Evolutionary conservation across 208 protist genomes (phyloP).

Genomic region (Leishmania turanica): DNA sequence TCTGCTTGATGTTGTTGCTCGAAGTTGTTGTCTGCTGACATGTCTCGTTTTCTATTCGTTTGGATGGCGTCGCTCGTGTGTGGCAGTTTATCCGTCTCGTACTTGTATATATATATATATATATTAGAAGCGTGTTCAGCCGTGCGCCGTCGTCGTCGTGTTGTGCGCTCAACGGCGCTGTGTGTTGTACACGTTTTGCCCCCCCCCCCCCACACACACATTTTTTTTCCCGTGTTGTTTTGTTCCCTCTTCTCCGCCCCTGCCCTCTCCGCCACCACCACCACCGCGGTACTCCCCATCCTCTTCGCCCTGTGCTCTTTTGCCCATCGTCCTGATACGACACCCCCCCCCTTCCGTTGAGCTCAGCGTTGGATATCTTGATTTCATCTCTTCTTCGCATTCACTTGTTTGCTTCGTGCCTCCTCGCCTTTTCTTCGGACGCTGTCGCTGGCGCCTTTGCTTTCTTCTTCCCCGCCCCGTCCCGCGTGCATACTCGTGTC

Average conservation of each 20-base stretch:
- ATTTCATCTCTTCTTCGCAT: neutral
- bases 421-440: neutral
- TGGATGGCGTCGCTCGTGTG: neutral
- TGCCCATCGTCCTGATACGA: neutral
- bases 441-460: neutral
- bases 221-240: neutral
- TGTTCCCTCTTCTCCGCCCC: neutral
- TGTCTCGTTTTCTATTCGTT: too few relatives aligned
- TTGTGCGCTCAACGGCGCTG: neutral
- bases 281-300: neutral
- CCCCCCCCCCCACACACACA: neutral
- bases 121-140: neutral
- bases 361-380: neutral
- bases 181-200: neutral
- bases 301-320: neutral
- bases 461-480: neutral
- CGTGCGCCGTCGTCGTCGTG: neutral
- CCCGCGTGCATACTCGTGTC: neutral
- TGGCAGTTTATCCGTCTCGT: neutral
- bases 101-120: neutral
- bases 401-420: neutral
- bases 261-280: neutral
- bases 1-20: neutral
- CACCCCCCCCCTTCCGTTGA: too few relatives aligned
- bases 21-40: neutral